Conservation (phyloP, 331 rosid species). For the Phaseolus coccineus region DNA sequence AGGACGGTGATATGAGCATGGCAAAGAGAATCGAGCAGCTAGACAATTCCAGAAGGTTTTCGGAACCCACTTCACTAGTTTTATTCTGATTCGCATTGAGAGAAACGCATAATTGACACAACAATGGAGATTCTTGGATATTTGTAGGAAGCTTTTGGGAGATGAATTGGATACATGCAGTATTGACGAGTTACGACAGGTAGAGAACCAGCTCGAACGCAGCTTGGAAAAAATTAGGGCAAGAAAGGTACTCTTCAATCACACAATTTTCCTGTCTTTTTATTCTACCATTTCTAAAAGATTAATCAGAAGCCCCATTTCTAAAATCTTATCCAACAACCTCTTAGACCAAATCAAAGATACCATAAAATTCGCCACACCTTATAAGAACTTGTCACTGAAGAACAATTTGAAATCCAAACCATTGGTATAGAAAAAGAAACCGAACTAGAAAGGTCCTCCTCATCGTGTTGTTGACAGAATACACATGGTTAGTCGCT, state of each 20-base stretch:
- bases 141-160: slow-evolving; percentile 81
- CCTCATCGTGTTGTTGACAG: background rate
- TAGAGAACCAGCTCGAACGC: slow-evolving; percentile 78
- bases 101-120: background rate
- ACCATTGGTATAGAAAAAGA: background rate
- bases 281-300: background rate
- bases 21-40: slow-evolving; percentile 66
- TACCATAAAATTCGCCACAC: too few species aligned
- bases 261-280: slow-evolving; percentile 3
- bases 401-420: background rate
- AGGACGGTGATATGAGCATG: slow-evolving; percentile 55
- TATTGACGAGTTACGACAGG: slow-evolving; percentile 64
- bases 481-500: background rate
- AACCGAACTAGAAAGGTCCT: background rate
- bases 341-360: too few species aligned
- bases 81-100: slow-evolving; percentile 6
- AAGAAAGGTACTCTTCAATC: slow-evolving; percentile 63
- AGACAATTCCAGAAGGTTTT: slow-evolving; percentile 73
- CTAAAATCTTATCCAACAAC: too few species aligned
- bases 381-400: too few species aligned
- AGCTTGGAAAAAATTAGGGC: slow-evolving; percentile 82
- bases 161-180: slow-evolving; percentile 68
- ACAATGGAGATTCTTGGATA: slow-evolving; percentile 13
- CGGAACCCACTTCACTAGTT: background rate
- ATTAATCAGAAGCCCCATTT: too few species aligned